Conservation (phyloP, 768 basidiomycete species). For the Tricholoma terreum region DNA sequence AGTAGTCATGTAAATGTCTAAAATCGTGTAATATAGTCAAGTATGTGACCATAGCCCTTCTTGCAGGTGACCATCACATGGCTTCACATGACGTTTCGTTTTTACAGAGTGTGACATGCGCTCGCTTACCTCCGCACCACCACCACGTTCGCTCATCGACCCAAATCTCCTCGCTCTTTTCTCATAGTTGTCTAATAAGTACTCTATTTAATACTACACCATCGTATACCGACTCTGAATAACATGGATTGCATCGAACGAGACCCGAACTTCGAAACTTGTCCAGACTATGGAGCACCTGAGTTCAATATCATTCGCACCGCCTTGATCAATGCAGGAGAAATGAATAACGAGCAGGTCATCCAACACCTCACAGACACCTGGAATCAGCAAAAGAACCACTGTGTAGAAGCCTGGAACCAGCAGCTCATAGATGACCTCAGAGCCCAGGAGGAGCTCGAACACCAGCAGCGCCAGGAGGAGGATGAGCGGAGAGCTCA, state of each 20-base stretch:
- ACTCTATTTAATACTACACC: neutral
- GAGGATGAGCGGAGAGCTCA: neutral
- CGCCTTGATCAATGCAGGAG: neutral
- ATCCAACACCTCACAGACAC: neutral
- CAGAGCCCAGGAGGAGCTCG: neutral
- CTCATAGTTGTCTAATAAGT: neutral
- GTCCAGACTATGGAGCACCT: neutral
- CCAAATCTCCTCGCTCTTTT: neutral
- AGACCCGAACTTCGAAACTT: neutral
- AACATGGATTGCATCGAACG: neutral
- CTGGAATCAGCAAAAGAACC: neutral
- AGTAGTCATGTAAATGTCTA: too few species aligned
- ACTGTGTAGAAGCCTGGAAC: neutral
- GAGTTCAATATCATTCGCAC: neutral
- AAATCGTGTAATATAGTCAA: too few species aligned
- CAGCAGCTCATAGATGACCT: neutral
- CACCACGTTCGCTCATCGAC: neutral
- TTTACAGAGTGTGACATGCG: too few species aligned
- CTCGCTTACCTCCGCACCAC: neutral
- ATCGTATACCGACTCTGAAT: neutral
- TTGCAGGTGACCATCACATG: too few species aligned
- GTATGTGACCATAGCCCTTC: too few species aligned
- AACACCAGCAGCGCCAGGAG: neutral
- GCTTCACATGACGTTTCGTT: too few species aligned
- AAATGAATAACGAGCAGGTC: neutral